phyloP scores from a whole-genome alignment of 1,284 basidiomycete genomes.

The Irpex sp. region DNA sequence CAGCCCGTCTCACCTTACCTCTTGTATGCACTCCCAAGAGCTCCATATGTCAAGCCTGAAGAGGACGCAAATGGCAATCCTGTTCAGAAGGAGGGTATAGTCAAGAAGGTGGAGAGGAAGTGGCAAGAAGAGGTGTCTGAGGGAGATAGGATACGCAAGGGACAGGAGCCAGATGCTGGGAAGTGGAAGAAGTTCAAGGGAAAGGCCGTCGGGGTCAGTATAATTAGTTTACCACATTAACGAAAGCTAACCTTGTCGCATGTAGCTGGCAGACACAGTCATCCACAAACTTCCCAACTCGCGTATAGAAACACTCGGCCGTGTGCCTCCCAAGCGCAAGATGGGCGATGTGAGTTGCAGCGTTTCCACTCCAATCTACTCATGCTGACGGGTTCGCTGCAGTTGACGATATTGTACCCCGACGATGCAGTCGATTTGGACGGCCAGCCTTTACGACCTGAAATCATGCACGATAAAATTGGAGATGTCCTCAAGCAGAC shows the following conservation, averaged over 20 bases:
- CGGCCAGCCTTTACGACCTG: not conserved
- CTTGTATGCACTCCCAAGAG: not conserved
- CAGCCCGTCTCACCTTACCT: conserved; percentile 1
- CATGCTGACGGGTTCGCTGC: not conserved
- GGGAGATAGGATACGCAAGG: not conserved
- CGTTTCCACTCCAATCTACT: not conserved
- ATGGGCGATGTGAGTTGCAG: not conserved
- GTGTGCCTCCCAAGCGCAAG: not conserved
- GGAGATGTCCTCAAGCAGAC: not conserved
- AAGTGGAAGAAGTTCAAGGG: conserved; percentile 1
- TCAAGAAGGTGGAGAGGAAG: not conserved
- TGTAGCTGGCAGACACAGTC: not conserved
- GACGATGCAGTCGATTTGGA: not conserved
- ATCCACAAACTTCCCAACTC: not conserved
- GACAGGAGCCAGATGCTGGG: not conserved
- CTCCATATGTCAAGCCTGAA: not conserved
- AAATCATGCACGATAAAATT: not conserved
- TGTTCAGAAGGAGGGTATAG: not conserved
- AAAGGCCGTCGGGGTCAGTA: not conserved
- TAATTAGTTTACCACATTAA: not conserved
- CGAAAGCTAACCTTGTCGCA: not conserved
- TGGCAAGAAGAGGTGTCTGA: not conserved
- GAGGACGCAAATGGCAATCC: not conserved
- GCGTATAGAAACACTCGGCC: not conserved
- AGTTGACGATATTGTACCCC: not conserved